These are phyloP conservation scores for Coprinellus aureogranulatus DNA, from an alignment of 768 basidiomycete genomes.

Conservation along the genomic window DNA sequence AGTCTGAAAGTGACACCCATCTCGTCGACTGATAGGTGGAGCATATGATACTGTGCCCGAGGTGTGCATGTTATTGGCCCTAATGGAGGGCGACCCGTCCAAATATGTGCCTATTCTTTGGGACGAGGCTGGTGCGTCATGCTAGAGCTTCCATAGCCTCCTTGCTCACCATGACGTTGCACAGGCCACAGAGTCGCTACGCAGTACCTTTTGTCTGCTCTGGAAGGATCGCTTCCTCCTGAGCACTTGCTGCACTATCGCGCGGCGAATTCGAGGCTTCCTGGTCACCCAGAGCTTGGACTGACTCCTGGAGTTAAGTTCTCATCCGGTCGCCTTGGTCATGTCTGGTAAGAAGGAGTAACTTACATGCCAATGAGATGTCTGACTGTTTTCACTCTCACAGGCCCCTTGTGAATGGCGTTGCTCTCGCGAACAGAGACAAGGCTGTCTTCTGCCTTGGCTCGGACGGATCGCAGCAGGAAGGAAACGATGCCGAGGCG, in stretches of 20 bases:
- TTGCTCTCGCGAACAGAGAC: constrained; percentile 74
- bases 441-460: constrained; percentile 82
- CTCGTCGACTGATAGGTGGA: constrained; percentile 39
- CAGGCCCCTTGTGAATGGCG: constrained; percentile 80
- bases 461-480: constrained; percentile 89
- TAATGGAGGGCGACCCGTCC: constrained; percentile 61
- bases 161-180: not conserved
- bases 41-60: constrained; percentile 81
- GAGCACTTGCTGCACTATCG: constrained; percentile 85
- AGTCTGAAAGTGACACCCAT: constrained; percentile 3
- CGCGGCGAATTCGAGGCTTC: constrained; percentile 81
- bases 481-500: constrained; percentile 89
- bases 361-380: no score
- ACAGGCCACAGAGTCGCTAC: constrained; percentile 87
- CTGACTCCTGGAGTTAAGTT: constrained; percentile 92
- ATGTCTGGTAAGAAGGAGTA: constrained; percentile 80
- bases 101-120: constrained; percentile 70
- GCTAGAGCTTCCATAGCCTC: not conserved
- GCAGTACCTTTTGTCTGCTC: constrained; percentile 79
- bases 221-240: constrained; percentile 67
- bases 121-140: constrained; percentile 67
- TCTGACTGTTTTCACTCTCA: no score
- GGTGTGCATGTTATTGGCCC: constrained; percentile 71
- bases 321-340: constrained; percentile 88
- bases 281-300: constrained; percentile 87